phyloP scores from a whole-genome alignment of 129 eudicot species.

The Saposhnikovia divaricata region DNA sequence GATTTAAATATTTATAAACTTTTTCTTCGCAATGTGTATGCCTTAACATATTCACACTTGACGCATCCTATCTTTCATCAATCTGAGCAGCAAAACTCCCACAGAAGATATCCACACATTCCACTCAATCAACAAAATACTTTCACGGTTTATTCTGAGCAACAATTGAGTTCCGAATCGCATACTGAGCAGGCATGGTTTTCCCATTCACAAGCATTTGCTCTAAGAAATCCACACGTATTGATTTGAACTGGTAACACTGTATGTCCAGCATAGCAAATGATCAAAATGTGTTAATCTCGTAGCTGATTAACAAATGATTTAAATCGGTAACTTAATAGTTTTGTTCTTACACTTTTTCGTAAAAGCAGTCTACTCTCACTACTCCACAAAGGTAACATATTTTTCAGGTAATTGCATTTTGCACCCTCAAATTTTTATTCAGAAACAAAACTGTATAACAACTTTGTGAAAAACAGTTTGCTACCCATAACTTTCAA shows the following conservation, averaged over 20 bases:
- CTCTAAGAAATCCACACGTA: constrained; percentile 80
- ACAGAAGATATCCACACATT: background rate
- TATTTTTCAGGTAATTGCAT: too few relatives aligned
- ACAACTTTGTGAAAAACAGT: too few relatives aligned
- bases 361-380: background rate
- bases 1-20: background rate
- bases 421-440: too few relatives aligned
- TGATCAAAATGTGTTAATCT: background rate
- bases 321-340: background rate
- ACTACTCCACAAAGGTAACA: background rate
- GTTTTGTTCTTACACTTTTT: background rate
- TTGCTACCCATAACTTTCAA: too few relatives aligned
- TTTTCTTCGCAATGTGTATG: background rate
- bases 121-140: background rate
- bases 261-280: constrained; percentile 22
- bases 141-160: constrained; percentile 76
- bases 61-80: background rate
- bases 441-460: too few relatives aligned
- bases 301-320: background rate
- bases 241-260: constrained; percentile 68
- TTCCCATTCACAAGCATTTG: constrained; percentile 88
- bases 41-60: background rate
- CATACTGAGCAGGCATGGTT: constrained; percentile 38
- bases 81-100: constrained; percentile 9
- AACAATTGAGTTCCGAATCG: constrained; percentile 49